Evolutionary conservation across 2,329 filamentous ascomycete genomes (phyloP).

Genomic region (Xylariales sp.): DNA sequence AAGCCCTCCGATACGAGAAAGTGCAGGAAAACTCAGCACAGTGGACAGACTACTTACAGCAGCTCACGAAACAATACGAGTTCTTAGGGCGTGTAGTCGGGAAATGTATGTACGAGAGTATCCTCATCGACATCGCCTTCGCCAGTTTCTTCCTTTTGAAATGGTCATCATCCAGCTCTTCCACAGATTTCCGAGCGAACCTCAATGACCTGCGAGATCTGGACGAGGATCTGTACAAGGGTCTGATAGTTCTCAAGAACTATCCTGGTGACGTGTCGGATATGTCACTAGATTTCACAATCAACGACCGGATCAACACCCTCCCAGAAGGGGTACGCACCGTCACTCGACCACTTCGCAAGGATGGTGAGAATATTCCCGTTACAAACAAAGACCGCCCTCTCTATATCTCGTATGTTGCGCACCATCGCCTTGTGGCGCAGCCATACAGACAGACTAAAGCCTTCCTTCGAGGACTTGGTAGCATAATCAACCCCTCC

Average conservation of each 20-base stretch:
- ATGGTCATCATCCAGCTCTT: conserved; percentile 66
- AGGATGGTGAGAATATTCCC: conserved; percentile 66
- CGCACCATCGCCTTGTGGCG: conserved; percentile 75
- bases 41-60: conserved; percentile 52
- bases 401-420: conserved; percentile 91
- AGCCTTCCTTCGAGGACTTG: conserved; percentile 82
- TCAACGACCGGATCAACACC: conserved; percentile 60
- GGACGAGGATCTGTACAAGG: conserved; percentile 85
- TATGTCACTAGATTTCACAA: conserved; percentile 82
- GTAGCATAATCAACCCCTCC: conserved; percentile 80
- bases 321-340: conserved; percentile 48
- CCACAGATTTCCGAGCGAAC: conserved; percentile 75
- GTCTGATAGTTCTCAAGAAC: conserved; percentile 78
- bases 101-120: conserved; percentile 96
- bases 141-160: conserved; percentile 94
- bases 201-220: conserved; percentile 92
- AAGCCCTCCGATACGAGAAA: conserved; percentile 48
- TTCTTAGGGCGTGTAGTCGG: conserved; percentile 91
- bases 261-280: conserved; percentile 76
- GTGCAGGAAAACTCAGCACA: conserved; percentile 34
- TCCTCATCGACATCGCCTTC: conserved; percentile 88
- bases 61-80: conserved; percentile 72
- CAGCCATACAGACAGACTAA: conserved; percentile 79
- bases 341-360: conserved; percentile 69
- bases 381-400: conserved; percentile 92